Conservation (phyloP, 1,284 basidiomycete genomes). For the Trichosporon coremiiforme region DNA sequence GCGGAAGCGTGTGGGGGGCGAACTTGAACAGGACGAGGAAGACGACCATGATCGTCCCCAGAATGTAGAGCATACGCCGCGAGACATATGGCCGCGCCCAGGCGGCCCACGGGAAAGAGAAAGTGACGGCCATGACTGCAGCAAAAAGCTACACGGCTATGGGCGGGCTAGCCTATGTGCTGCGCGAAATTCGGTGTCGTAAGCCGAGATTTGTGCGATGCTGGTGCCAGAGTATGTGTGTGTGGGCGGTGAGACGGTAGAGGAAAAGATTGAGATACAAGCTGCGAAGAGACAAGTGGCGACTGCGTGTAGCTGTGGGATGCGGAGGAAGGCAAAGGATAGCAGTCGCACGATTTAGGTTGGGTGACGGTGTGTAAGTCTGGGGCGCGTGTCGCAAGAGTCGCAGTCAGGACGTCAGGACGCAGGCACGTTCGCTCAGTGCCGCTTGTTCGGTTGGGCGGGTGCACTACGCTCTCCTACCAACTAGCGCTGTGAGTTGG, state of each 20-base stretch:
- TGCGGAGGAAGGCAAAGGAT: not conserved
- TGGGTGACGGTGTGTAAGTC: not conserved
- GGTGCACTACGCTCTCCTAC: not conserved
- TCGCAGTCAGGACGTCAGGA: not conserved
- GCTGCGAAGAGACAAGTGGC: not conserved
- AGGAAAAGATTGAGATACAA: not conserved
- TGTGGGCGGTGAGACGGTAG: too few species aligned
- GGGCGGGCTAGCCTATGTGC: not conserved
- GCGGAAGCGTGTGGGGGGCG: constrained; percentile 44
- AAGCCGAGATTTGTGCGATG: not conserved
- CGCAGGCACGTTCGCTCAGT: not conserved
- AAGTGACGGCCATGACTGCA: constrained; percentile 7
- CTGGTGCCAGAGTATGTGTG: not conserved
- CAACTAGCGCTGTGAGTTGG: too few species aligned
- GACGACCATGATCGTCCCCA: constrained; percentile 37
- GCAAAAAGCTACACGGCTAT: not conserved
- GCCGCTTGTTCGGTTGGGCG: not conserved
- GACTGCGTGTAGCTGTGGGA: not conserved
- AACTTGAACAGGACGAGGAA: constrained; percentile 50
- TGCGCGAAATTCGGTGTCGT: not conserved
- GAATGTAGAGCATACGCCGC: constrained; percentile 29
- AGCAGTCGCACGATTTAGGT: not conserved
- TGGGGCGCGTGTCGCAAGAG: not conserved
- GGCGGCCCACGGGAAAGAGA: constrained; percentile 35
- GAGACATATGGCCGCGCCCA: constrained; percentile 14